Base-by-base conservation (phyloP, 306 rosid genomes). In the Cicer chorassanicum region DNA sequence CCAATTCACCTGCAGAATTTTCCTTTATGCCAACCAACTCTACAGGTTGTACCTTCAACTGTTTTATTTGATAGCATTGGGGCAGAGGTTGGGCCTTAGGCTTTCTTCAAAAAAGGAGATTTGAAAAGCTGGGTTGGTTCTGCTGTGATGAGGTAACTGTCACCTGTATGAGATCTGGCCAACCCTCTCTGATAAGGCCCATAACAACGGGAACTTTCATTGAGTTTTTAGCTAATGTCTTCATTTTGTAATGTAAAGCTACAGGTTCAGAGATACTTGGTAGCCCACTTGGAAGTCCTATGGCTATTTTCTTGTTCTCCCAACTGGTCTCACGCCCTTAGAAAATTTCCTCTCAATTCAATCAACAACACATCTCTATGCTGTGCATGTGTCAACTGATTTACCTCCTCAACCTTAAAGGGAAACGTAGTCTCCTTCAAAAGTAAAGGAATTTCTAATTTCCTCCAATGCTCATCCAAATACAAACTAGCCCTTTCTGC, bases 401-500 rank as follows among this genome's bases (percentile, higher is more conserved):
- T 36, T 59, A 59, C 65, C 5, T 36, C 42, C 16, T 12, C 65
- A 29, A 10, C 16, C 65, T 34, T 59, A 12, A 16, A 59, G 65
- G 42, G 42, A 59, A 59, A 11, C 2, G 9, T 34, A 34, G 16
- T 59, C 42, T 6, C 9, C 5, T 11, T 59, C 2, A 59, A 59
- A 7, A 59, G 18, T 11, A 34, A 34, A 34, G 65, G 40, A 50
- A 21, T 57, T 57, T 3, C 41, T 14, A 57, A 57, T 21, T 57
- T 57, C 11, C 41, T 57, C 15, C n/a, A 21, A 19, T 57, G 64
- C 8, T 24, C 64, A 57, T 24, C 41, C 40, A 57, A 5, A 24
- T 24, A 19, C 64, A 57, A 24, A 57, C 64, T 5, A 57, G 40
- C 15, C 14, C 40, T 57, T 57, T 57, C 64, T 57, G 40, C 64